phyloP scores from a whole-genome alignment of 164 flowering plant species.

The Umbilicus rupestris region DNA sequence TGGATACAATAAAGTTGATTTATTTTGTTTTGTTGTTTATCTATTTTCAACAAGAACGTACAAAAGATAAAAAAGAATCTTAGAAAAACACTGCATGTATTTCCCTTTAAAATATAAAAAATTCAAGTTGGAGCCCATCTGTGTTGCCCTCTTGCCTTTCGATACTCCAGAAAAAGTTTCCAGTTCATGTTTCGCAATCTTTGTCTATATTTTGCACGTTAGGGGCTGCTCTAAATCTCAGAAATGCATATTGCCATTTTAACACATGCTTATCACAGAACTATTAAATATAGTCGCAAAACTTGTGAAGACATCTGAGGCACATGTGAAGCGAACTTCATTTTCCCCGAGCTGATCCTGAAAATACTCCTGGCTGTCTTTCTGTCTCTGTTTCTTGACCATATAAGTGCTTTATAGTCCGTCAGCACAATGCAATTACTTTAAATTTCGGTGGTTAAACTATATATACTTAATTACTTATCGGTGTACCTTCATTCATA shows the following conservation, averaged over 20 bases:
- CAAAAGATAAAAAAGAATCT: background rate
- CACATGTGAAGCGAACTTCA: conserved; percentile 2
- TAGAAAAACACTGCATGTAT: background rate
- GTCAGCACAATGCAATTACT: background rate
- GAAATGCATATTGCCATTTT: background rate
- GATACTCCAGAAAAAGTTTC: background rate
- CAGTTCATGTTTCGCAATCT: background rate
- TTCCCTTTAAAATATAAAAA: background rate
- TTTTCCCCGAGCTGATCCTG: background rate
- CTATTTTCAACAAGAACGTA: background rate
- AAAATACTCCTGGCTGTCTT: background rate
- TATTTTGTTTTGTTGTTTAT: background rate
- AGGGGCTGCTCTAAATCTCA: background rate
- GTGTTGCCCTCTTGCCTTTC: background rate
- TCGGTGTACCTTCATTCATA: background rate
- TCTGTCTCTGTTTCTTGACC: background rate
- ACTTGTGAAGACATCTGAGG: background rate
- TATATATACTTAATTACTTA: background rate
- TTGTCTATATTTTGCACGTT: background rate
- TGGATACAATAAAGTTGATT: background rate
- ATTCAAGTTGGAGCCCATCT: background rate
- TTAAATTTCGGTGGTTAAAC: background rate
- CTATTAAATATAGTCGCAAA: background rate
- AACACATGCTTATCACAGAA: background rate
- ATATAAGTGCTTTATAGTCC: background rate